These are phyloP conservation scores for Hypomontagnella submonticulosa DNA, from an alignment of 495 filamentous ascomycete species.

Conservation along the genomic window DNA sequence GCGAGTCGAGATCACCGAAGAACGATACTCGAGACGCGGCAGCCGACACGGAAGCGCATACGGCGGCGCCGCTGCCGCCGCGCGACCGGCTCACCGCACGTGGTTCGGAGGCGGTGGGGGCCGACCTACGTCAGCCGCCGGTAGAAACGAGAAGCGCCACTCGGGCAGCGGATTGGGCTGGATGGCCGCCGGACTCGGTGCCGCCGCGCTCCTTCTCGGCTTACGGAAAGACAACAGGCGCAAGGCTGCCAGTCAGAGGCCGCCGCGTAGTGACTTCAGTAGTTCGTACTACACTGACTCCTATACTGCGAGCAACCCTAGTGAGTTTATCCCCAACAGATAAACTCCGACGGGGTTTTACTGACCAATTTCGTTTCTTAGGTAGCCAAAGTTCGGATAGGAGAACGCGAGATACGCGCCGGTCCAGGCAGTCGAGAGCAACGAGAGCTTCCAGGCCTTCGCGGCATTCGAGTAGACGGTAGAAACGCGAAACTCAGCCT, in stretches of 20 bases:
- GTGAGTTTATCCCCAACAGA: conserved; percentile 55
- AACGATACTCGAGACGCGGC: conserved; percentile 69
- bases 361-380: conserved; percentile 51
- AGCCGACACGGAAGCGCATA: conserved; percentile 44
- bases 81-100: conserved; percentile 60
- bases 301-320: conserved; percentile 59
- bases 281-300: conserved; percentile 61
- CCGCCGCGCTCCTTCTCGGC: conserved; percentile 77
- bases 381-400: conserved; percentile 59
- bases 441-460: conserved; percentile 42
- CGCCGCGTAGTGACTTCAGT: conserved; percentile 59
- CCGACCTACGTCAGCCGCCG: conserved; percentile 62
- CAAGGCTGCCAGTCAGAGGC: conserved; percentile 55
- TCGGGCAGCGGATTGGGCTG: conserved; percentile 60
- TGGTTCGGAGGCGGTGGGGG: conserved; percentile 71
- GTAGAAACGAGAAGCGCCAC: conserved; percentile 62
- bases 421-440: conserved; percentile 41
- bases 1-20: conserved; percentile 72
- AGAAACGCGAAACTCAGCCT: conserved; percentile 13
- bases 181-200: conserved; percentile 64
- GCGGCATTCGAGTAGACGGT: conserved; percentile 38
- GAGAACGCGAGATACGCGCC: conserved; percentile 51
- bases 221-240: conserved; percentile 72
- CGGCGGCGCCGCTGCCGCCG: conserved; percentile 45
- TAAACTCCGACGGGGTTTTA: conserved; percentile 39